phyloP scores from a whole-genome alignment of 495 filamentous ascomycete genomes.

The Letharia columbiana region DNA sequence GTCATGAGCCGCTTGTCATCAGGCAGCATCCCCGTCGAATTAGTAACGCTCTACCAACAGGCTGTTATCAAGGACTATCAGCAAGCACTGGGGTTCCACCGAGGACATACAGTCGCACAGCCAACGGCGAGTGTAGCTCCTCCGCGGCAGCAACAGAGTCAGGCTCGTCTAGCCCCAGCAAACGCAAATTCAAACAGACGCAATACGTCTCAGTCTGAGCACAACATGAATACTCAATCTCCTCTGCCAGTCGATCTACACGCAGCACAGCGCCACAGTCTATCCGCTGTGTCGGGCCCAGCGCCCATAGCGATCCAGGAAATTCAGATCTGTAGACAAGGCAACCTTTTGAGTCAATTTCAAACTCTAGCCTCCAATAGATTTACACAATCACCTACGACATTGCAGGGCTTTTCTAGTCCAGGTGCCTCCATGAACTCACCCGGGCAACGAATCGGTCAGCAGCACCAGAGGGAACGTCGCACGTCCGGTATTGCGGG shows the following conservation, averaged over 20 bases:
- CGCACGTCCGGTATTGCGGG: background rate
- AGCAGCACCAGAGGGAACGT: background rate
- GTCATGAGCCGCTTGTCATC: slow-evolving; percentile 9
- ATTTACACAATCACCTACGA: slow-evolving; percentile 3
- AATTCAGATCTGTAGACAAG: background rate
- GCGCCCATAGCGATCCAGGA: background rate
- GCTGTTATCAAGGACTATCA: slow-evolving; percentile 12
- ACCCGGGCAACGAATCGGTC: background rate
- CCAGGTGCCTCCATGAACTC: background rate
- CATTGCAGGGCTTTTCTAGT: background rate
- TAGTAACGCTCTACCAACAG: slow-evolving; percentile 2
- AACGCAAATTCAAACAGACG: background rate
- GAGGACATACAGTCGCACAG: background rate
- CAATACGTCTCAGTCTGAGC: background rate
- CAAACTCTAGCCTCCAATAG: background rate
- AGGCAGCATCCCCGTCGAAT: background rate
- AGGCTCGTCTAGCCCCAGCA: background rate
- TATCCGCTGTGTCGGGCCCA: background rate
- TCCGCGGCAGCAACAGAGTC: background rate
- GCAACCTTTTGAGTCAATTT: background rate
- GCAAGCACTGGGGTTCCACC: background rate
- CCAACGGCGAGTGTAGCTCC: background rate
- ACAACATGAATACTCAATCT: background rate
- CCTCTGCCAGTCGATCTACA: background rate
- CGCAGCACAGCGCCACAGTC: background rate